phyloP scores from a whole-genome alignment of 1,284 basidiomycete genomes.

The Ceratobasidium sp. region DNA sequence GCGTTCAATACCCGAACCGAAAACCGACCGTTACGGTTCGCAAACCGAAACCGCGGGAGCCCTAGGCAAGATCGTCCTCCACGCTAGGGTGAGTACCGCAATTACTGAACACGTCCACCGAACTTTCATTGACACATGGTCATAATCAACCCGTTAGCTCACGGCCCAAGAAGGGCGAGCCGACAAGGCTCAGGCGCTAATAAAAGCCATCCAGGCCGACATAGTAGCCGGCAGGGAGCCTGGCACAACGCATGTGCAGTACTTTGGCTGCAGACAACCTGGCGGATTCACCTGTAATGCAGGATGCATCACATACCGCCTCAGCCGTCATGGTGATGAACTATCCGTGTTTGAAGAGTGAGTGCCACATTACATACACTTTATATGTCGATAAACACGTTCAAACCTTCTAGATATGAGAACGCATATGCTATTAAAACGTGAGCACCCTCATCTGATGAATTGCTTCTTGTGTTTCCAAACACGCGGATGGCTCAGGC shows the following conservation, averaged over 20 bases:
- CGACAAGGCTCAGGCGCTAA: neutral
- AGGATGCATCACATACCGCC: constrained; percentile 6
- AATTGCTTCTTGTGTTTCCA: neutral
- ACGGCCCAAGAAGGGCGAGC: neutral
- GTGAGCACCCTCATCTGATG: neutral
- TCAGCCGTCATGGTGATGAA: constrained; percentile 1
- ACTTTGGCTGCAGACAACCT: neutral
- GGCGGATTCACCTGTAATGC: no score
- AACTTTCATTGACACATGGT: neutral
- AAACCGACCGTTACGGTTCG: neutral
- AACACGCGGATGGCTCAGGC: neutral
- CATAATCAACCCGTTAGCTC: neutral
- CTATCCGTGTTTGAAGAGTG: constrained; percentile 20
- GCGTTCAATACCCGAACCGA: neutral
- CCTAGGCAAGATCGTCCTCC: constrained; percentile 19
- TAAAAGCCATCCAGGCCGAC: neutral
- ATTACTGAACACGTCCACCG: no score
- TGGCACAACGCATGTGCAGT: neutral
- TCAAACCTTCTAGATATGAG: no score
- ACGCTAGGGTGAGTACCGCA: neutral
- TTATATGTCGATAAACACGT: no score
- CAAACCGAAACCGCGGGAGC: neutral
- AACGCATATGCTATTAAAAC: constrained; percentile 9
- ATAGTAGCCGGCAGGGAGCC: neutral
- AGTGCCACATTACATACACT: no score